Conservation (phyloP, 1,284 basidiomycete genomes). For the Cutaneotrichosporon mucoides region DNA sequence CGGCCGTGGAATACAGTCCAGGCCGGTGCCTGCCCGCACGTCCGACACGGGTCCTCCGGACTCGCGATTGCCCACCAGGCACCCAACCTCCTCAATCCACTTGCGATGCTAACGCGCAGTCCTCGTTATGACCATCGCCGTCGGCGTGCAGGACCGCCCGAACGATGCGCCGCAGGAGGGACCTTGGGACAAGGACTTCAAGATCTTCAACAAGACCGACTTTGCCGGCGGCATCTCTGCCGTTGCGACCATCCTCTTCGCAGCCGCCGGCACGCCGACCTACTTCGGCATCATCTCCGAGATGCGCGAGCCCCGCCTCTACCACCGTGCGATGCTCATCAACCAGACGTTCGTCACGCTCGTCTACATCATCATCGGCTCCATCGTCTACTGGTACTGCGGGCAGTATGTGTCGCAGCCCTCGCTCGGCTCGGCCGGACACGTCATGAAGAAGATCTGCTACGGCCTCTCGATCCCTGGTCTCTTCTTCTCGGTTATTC, state of each 20-base stretch:
- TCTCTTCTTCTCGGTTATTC: slow-evolving; percentile 26
- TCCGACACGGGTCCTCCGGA: too few species aligned
- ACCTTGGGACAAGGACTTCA: slow-evolving; percentile 34
- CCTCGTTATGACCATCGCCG: slow-evolving; percentile 44
- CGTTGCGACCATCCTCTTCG: slow-evolving; percentile 40
- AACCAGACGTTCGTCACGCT: slow-evolving; percentile 38
- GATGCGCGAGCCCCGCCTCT: slow-evolving; percentile 33
- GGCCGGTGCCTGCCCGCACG: too few species aligned
- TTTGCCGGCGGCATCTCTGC: slow-evolving; percentile 45
- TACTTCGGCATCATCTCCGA: slow-evolving; percentile 28
- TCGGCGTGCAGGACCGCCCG: slow-evolving; percentile 44
- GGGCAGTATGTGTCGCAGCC: slow-evolving; percentile 46
- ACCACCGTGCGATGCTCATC: slow-evolving; percentile 29
- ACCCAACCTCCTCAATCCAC: slow-evolving; percentile 19
- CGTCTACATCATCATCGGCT: slow-evolving; percentile 35
- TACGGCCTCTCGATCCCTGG: slow-evolving; percentile 49
- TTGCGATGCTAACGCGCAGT: slow-evolving; percentile 19
- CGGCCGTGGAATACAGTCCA: not conserved
- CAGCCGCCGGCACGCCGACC: slow-evolving; percentile 31
- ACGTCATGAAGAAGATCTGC: slow-evolving; percentile 44
- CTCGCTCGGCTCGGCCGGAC: slow-evolving; percentile 44
- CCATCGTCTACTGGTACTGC: slow-evolving; percentile 32
- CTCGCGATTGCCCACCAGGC: too few species aligned
- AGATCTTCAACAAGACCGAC: slow-evolving; percentile 21
- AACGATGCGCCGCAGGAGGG: slow-evolving; percentile 23